Conservation (phyloP, 192 early-diverging fungal genomes). For the Entomortierella chlamydospora region DNA sequence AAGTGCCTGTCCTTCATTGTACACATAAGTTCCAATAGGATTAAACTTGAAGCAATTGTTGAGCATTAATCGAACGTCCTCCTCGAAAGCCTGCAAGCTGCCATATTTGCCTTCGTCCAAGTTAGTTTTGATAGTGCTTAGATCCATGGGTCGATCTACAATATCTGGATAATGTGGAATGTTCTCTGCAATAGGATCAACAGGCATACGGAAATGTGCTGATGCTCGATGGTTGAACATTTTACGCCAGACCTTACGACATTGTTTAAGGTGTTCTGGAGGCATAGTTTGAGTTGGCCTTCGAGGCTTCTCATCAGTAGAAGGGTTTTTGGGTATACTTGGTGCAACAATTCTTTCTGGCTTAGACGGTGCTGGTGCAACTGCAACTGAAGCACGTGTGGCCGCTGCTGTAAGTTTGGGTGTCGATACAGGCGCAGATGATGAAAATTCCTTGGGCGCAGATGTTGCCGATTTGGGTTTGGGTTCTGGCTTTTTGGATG, state of each 20-base stretch:
- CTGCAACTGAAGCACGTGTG: too few species aligned
- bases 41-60: conserved; percentile 76
- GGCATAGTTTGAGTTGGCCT: conserved; percentile 24
- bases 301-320: conserved; percentile 13
- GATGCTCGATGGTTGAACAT: conserved; percentile 62
- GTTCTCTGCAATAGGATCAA: conserved; percentile 72
- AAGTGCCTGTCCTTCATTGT: conserved; percentile 68
- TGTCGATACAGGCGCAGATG: neutral
- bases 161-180: conserved; percentile 77
- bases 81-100: conserved; percentile 56
- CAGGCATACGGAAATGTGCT: conserved; percentile 69
- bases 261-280: conserved; percentile 47
- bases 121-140: conserved; percentile 63
- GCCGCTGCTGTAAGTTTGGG: neutral
- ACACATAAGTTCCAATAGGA: conserved; percentile 65
- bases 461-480: conserved; percentile 32
- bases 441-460: neutral
- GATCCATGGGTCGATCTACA: conserved; percentile 72
- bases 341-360: neutral
- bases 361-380: conserved; percentile 2
- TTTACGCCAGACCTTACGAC: conserved; percentile 54
- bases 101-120: conserved; percentile 57
- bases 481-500: conserved; percentile 25
- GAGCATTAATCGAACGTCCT: conserved; percentile 66
- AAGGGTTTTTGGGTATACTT: conserved; percentile 3